These are phyloP conservation scores for Phytophthora constricta DNA, from an alignment of 352 stramenopile species.

Conservation along the genomic window DNA sequence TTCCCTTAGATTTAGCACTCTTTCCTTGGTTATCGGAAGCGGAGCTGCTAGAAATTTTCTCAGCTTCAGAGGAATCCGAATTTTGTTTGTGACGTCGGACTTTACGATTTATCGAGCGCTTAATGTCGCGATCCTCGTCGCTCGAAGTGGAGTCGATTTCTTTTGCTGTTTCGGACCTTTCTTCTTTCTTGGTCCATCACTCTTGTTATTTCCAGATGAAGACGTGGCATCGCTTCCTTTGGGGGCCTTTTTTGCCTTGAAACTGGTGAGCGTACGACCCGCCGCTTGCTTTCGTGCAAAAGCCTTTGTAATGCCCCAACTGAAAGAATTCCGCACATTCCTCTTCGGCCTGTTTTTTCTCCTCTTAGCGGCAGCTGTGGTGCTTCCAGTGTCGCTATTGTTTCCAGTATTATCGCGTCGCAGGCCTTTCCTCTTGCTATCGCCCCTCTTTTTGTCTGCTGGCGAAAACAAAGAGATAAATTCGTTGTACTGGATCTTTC, in stretches of 20 bases:
- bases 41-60: constrained; percentile 3
- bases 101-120: not conserved
- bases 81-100: constrained; percentile 11
- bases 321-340: constrained; percentile 73
- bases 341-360: constrained; percentile 38
- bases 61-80: constrained; percentile 15
- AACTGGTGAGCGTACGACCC: not conserved
- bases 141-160: constrained; percentile 22
- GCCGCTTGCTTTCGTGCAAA: constrained; percentile 62
- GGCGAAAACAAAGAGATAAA: constrained; percentile 58
- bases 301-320: constrained; percentile 73
- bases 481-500: constrained; percentile 66
- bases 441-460: constrained; percentile 13
- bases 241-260: constrained; percentile 9
- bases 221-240: constrained; percentile 1
- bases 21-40: constrained; percentile 19
- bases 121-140: constrained; percentile 14
- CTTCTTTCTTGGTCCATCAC: constrained; percentile 15
- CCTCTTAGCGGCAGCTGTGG: constrained; percentile 18
- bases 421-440: constrained; percentile 27
- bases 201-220: constrained; percentile 25
- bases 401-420: not conserved
- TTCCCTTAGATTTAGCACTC: not conserved
- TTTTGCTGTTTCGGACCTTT: constrained; percentile 3
- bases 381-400: constrained; percentile 27